Conservation (phyloP, 2,329 filamentous ascomycete species). For the Penicillium crustosum region DNA sequence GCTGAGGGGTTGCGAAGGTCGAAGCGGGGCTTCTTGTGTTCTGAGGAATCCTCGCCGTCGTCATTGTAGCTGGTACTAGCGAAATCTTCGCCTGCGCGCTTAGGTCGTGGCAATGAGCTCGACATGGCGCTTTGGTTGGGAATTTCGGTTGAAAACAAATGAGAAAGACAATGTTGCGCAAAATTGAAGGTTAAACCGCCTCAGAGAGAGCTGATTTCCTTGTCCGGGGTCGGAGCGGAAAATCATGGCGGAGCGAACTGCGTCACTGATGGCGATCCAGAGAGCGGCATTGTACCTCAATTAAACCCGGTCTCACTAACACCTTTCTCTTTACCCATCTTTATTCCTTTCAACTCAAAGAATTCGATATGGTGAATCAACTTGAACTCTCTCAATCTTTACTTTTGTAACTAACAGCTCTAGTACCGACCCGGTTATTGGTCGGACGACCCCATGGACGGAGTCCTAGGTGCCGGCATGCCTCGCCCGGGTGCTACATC, state of each 20-base stretch:
- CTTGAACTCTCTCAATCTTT: neutral
- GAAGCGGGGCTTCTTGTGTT: constrained; percentile 80
- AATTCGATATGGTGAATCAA: constrained; percentile 28
- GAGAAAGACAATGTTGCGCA: neutral
- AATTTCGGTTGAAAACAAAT: neutral
- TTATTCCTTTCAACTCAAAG: neutral
- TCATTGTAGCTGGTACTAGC: constrained; percentile 68
- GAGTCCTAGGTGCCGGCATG: constrained; percentile 56
- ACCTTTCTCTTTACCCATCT: neutral
- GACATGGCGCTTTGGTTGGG: constrained; percentile 47
- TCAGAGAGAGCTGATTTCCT: constrained; percentile 3
- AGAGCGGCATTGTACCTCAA: constrained; percentile 10
- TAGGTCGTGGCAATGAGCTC: constrained; percentile 70
- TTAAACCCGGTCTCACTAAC: neutral
- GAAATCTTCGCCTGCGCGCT: constrained; percentile 79
- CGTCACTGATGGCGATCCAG: constrained; percentile 36
- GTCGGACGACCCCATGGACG: constrained; percentile 53
- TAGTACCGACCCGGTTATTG: constrained; percentile 52
- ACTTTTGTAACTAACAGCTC: constrained; percentile 18
- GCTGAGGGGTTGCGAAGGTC: constrained; percentile 93
- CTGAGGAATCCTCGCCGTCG: constrained; percentile 44
- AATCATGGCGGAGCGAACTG: constrained; percentile 39
- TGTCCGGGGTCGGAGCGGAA: constrained; percentile 42
- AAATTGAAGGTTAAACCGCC: constrained; percentile 8
- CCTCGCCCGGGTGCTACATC: constrained; percentile 51